Conservation (phyloP, 1,284 basidiomycete species). For the Trichosporon ovoides region DNA sequence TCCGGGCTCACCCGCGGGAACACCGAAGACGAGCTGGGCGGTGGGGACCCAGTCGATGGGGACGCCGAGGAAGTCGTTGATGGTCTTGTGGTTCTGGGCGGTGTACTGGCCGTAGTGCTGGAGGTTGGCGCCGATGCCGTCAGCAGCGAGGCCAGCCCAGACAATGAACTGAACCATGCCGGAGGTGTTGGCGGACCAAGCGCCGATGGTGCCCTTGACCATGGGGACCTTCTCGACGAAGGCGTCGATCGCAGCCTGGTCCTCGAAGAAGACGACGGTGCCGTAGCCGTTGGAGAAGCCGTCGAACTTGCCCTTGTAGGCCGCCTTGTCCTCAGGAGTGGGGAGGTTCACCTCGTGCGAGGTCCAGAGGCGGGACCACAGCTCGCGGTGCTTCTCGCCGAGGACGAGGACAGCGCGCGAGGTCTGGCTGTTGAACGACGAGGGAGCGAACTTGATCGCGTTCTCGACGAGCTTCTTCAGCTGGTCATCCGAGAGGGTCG, state of each 20-base stretch:
- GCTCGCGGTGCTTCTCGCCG: constrained; percentile 47
- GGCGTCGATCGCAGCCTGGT: constrained; percentile 47
- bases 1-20: constrained; percentile 13
- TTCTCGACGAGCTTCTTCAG: constrained; percentile 48
- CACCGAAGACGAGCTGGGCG: constrained; percentile 49
- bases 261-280: constrained; percentile 52
- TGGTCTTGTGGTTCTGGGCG: constrained; percentile 22
- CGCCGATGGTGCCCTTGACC: constrained; percentile 15
- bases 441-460: constrained; percentile 50
- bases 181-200: constrained; percentile 17
- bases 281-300: constrained; percentile 48
- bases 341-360: constrained; percentile 14
- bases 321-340: constrained; percentile 9
- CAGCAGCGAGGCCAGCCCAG: constrained; percentile 46
- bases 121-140: constrained; percentile 48
- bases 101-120: constrained; percentile 30
- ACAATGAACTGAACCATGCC: constrained; percentile 43
- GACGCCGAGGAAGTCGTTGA: constrained; percentile 37
- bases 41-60: constrained; percentile 40
- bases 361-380: constrained; percentile 48
- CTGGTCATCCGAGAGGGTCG: constrained; percentile 43
- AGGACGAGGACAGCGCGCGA: constrained; percentile 50
- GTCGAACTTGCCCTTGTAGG: constrained; percentile 12
- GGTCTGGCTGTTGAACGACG: constrained; percentile 51
- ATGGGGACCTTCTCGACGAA: constrained; percentile 48